Evolutionary conservation across 1,139 yeast genomes (phyloP), one percentile per base, ranked within the genome.

Genomic region (Hanseniaspora gamundiae): DNA sequence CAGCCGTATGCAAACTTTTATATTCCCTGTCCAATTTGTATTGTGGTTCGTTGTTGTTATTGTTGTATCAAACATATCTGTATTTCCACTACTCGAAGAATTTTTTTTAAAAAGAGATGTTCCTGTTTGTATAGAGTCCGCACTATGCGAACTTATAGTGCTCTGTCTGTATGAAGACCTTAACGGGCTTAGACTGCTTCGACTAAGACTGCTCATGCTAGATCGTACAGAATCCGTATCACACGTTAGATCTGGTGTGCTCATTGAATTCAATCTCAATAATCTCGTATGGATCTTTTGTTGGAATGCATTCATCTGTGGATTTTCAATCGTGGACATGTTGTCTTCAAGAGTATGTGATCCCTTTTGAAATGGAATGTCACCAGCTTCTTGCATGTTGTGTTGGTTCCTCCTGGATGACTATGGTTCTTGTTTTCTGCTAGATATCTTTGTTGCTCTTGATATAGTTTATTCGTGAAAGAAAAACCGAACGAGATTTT

Each of bases 1-100:
- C 30, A 64, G 58, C 33, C 69, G 54, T n/a, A 65, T 53, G 1
- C 64, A 61, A 8, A 65, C 69, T 0, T 64, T 57, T 26, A 65
- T 64, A 8, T 65, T 52, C 9, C 69, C 62, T 9, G 26, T 9
- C 26, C 26, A 24, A 6, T 2, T 57, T 59, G 44, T 64, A 30
- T 17, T 30, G 17, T 14, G 14, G 17, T 3, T 30, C 30, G n/a
- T 28, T 28, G n/a, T n/a, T n/a, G n/a, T 24, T 24, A 24, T 9
- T 7, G 26, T 24, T 7, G 26, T 9, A 24, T 24, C 26, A 22
- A 33, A 19, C 36, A n/a, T 5, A 22, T 33, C 22, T n/a, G 21
- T 17, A 22, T 33, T 21, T 11, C 19, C 7, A 8, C 22, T 17
- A 7, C 22, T 11, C n/a, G n/a, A n/a, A n/a, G n/a, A n/a, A n/a